Evolutionary conservation across 2,329 filamentous ascomycete genomes (phyloP), one percentile per base, ranked within the genome.

Genomic region (Phoma herbarum): DNA sequence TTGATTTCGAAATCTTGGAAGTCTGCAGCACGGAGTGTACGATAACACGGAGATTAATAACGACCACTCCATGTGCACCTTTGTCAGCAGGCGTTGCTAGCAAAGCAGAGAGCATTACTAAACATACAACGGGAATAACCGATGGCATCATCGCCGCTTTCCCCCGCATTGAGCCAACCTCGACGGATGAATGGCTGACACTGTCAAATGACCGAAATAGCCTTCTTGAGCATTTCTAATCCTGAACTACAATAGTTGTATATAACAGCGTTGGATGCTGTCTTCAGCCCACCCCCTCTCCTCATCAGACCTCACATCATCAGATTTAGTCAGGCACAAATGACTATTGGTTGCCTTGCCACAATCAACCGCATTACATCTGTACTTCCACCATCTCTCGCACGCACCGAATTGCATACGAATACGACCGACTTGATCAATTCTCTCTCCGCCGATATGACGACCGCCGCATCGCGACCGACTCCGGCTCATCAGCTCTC

Each of bases 401-500:
- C 37, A 29, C 49, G 49, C 45, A 60, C 47, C 35, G 49, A 58
- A 2, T 37, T 52, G 23, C 37, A 52, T 4, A 50, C 31, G 3
- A 31, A 8, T 28, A 42, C 28, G 14, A 42, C 51, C n/a, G 18
- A 16, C 57, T 20, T 39, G 37, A 5, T 25, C 22, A 22, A 28
- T 4, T 22, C 26, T 11, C 16, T 37, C 47, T 20, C 49, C 51
- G 31, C 18, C 59, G 83, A 74, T 33, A 79, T 75, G 72, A 79
- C 81, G 72, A 77, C 80, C 56, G 75, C 80, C 33, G 77, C 77
- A 52, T 63, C 78, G 16, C 73, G 75, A 26, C 75, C 77, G 6
- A 80, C 74, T 2, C 73, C 79, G 9, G 79, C 79, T 10, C 80
- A 82, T 62, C 76, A 81, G 58, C 73, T 77, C 52, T 72, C 65